Evolutionary conservation across 805 yeast species (phyloP), one percentile per base, ranked within the genome.

Genomic region (Lipomyces sp.): DNA sequence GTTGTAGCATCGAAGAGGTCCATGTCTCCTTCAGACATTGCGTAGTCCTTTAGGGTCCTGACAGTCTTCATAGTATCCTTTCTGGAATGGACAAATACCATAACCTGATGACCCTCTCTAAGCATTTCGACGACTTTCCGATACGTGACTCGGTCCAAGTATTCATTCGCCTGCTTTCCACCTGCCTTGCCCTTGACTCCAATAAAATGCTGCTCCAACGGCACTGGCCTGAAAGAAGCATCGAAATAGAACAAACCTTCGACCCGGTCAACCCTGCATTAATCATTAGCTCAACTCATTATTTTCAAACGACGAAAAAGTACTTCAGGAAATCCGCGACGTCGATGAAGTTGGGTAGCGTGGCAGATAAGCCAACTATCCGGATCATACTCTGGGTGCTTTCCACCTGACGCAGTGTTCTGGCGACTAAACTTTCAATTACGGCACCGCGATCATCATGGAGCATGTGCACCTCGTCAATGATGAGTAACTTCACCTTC

Each of bases 401-500:
- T 76, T 95, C 99, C 3, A 95, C 98, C 75, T 93, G 98, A 65
- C 99, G 82, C 67, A 93, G 82, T 0, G 99, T 95, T 78, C 98
- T 86, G 0, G 98, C 97, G 2, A 93, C 97, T 61, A 93, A 80
- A 0, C 98, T 92, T 77, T 95, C 99, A 69, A 95, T 91, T 5
- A 95, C 99, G 7, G 98, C 91, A 73, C 99, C 99, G 81, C 99
- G 86, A 64, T 95, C 99, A 84, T 95, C 99, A 73, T 95, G 98
- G 62, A 95, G 82, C 74, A 95, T 81, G 82, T 95, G 99, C 0
- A 95, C 98, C 79, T 95, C 99, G 81, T 95, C 99, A 67, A 95
- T 93, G 66, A 95, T 91, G 64, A 95, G 79, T 13, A 95, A 79
- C 76, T 88, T 90, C 8, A 95, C 96, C 73, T 92, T 92, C 11